Percentiles rank a stretch among this genome's conserved stretches.
Conservation (phyloP, 2,329 filamentous ascomycete species). For the Aspergillus vadensis region DNA sequence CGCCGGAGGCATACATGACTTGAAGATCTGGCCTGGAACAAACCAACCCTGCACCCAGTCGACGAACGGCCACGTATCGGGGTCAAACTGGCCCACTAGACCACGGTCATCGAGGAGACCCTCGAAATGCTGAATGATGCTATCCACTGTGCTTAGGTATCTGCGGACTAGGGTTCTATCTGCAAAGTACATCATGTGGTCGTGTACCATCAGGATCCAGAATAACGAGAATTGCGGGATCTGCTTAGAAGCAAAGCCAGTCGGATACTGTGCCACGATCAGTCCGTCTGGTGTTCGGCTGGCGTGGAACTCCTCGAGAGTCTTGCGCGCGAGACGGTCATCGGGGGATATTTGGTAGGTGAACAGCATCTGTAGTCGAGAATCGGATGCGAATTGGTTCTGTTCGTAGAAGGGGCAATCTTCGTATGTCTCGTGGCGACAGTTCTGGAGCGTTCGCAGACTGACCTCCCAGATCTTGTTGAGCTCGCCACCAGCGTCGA, state of each 20-base stretch:
- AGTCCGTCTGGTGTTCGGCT: constrained; percentile 6
- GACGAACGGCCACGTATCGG: constrained; percentile 9
- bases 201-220: constrained; percentile 11
- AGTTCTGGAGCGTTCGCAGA: constrained; percentile 6
- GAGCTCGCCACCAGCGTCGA: background rate
- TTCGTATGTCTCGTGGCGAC: constrained; percentile 16
- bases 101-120: background rate
- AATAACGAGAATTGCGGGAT: constrained; percentile 12
- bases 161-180: background rate
- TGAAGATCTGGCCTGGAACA: background rate
- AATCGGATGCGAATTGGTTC: constrained; percentile 16
- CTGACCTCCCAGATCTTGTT: constrained; percentile 12
- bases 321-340: constrained; percentile 13
- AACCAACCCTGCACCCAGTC: constrained; percentile 13
- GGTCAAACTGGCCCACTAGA: background rate
- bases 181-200: constrained; percentile 9
- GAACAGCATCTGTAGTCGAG: constrained; percentile 13
- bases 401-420: constrained; percentile 18
- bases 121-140: constrained; percentile 9
- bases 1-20: constrained; percentile 4
- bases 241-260: background rate
- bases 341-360: constrained; percentile 12
- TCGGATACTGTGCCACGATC: constrained; percentile 11
- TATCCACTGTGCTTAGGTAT: constrained; percentile 5
- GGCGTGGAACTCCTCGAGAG: constrained; percentile 12